A percentile compares a stretch with the other conserved stretches of the same genome.
Evolutionary conservation across 257 asterid species (phyloP).

Genomic region (Fraxinus excelsior): DNA sequence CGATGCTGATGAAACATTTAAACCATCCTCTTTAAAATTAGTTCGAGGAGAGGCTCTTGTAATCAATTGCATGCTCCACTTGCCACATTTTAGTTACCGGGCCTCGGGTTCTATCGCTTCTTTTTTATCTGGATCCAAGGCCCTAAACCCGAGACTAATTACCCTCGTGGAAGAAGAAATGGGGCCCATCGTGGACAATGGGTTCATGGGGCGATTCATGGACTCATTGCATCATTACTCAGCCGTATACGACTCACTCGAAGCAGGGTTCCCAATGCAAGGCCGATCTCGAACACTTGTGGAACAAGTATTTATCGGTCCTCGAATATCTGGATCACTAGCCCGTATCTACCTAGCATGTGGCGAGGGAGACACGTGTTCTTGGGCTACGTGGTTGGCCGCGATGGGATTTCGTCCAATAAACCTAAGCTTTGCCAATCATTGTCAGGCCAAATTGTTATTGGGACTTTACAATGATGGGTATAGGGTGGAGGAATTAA

Average conservation of each 20-base stretch:
- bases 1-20: slow-evolving; percentile 61
- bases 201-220: slow-evolving; percentile 74
- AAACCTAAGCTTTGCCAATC: slow-evolving; percentile 64
- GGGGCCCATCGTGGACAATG: slow-evolving; percentile 34
- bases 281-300: slow-evolving; percentile 58
- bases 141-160: slow-evolving; percentile 55
- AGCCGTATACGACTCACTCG: slow-evolving; percentile 64
- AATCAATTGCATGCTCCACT: slow-evolving; percentile 71
- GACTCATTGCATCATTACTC: slow-evolving; percentile 71
- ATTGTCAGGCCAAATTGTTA: slow-evolving; percentile 74
- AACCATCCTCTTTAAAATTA: slow-evolving; percentile 56
- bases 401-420: slow-evolving; percentile 42
- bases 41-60: slow-evolving; percentile 70
- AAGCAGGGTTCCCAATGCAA: slow-evolving; percentile 82
- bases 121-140: slow-evolving; percentile 54
- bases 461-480: slow-evolving; percentile 80
- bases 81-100: slow-evolving; percentile 68
- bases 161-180: slow-evolving; percentile 74
- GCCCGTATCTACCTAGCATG: slow-evolving; percentile 47
- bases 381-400: slow-evolving; percentile 68
- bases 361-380: slow-evolving; percentile 33
- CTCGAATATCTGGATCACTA: slow-evolving; percentile 54
- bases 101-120: slow-evolving; percentile 62
- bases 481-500: slow-evolving; percentile 67
- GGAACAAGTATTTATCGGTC: slow-evolving; percentile 69